Evolutionary conservation across 495 filamentous ascomycete genomes (phyloP).

Genomic region (Aspergillus leporis): DNA sequence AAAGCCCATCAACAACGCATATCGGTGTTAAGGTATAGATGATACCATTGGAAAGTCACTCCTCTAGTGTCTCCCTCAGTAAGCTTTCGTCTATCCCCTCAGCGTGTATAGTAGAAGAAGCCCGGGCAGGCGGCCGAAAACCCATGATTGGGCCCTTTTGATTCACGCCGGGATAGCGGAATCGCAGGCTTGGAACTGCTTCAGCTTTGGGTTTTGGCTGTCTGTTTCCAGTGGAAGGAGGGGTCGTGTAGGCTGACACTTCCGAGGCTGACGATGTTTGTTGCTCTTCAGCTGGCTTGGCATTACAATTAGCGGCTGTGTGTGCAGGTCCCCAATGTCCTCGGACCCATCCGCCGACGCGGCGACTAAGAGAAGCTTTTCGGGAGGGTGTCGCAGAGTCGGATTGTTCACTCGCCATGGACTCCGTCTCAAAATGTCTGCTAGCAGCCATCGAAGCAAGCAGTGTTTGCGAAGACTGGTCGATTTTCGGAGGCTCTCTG

Average conservation of each 20-base stretch:
- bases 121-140: constrained; percentile 32
- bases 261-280: constrained; percentile 17
- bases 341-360: constrained; percentile 57
- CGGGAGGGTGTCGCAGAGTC: constrained; percentile 27
- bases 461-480: constrained; percentile 35
- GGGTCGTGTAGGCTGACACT: constrained; percentile 6
- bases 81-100: constrained; percentile 39
- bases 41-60: constrained; percentile 18
- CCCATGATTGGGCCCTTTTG: constrained; percentile 50
- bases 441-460: constrained; percentile 43
- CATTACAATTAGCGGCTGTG: constrained; percentile 22
- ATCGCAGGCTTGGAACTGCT: constrained; percentile 21
- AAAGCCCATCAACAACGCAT: constrained; percentile 2
- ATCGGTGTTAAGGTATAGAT: constrained; percentile 10
- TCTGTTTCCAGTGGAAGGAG: constrained; percentile 8
- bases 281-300: constrained; percentile 20
- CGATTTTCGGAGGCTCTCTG: constrained; percentile 22
- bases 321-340: constrained; percentile 55
- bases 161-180: constrained; percentile 47
- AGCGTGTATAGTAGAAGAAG: constrained; percentile 35
- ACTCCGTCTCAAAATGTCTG: constrained; percentile 20
- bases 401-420: constrained; percentile 29
- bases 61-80: constrained; percentile 44
- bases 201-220: constrained; percentile 10
- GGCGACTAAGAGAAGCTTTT: constrained; percentile 40